Percentiles rank a stretch among this genome's conserved stretches.
Conservation (phyloP, 495 filamentous ascomycete species). For the Oleoguttula mirabilis region DNA sequence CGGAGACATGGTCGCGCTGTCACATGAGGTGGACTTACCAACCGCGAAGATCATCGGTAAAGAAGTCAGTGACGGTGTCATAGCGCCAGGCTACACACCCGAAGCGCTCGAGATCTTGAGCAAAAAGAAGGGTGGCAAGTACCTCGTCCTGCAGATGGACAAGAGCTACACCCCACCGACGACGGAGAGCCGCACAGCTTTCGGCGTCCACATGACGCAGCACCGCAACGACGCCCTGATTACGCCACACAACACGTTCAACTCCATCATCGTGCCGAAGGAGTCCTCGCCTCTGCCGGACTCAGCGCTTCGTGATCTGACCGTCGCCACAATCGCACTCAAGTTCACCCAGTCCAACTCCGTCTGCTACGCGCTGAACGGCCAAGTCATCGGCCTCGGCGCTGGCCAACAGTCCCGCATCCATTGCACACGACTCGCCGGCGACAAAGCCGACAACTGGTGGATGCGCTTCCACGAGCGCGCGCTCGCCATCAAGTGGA, state of each 20-base stretch:
- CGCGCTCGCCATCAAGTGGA: conserved; percentile 80
- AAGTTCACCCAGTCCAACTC: conserved; percentile 99
- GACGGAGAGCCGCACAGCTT: conserved; percentile 73
- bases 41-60: conserved; percentile 95
- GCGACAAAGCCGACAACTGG: conserved; percentile 98
- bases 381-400: conserved; percentile 86
- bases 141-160: conserved; percentile 92
- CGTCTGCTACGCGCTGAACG: conserved; percentile 92
- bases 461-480: conserved; percentile 95
- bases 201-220: conserved; percentile 75
- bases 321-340: conserved; percentile 87
- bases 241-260: conserved; percentile 70
- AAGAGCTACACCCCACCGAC: conserved; percentile 63
- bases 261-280: conserved; percentile 71
- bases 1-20: conserved; percentile 89
- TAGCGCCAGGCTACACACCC: conserved; percentile 73
- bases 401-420: conserved; percentile 96
- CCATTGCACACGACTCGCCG: conserved; percentile 95
- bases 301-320: conserved; percentile 74
- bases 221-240: conserved; percentile 85
- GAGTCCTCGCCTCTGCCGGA: conserved; percentile 59
- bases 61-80: conserved; percentile 93
- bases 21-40: conserved; percentile 69
- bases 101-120: conserved; percentile 82
- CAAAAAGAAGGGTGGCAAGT: conserved; percentile 98